These are phyloP conservation scores for Rhizoclosmatium globosum DNA, from an alignment of 192 early-diverging fungal genomes.

Conservation along the genomic window DNA sequence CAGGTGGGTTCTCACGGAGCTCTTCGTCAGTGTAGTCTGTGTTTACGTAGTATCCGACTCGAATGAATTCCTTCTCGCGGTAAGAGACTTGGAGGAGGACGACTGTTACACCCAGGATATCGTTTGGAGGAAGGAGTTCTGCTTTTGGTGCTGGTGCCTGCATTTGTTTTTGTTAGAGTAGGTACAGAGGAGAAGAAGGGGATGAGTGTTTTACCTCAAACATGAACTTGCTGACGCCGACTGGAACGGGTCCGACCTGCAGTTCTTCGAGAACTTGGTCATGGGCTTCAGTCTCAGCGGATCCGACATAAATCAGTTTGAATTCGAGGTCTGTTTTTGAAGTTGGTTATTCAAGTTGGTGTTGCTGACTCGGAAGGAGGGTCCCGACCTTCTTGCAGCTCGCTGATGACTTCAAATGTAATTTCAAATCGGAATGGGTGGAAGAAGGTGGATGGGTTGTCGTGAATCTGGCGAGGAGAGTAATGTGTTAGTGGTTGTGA, in stretches of 20 bases:
- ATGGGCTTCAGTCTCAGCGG: constrained; percentile 79
- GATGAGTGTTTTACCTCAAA: constrained; percentile 71
- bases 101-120: constrained; percentile 90
- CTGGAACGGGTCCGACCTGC: constrained; percentile 94
- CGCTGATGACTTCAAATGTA: constrained; percentile 93
- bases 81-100: constrained; percentile 92
- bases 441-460: constrained; percentile 86
- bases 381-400: constrained; percentile 80
- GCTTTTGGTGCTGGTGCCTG: constrained; percentile 66
- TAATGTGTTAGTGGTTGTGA: background rate
- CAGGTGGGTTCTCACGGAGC: constrained; percentile 80
- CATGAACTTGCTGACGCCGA: constrained; percentile 93
- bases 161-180: constrained; percentile 49
- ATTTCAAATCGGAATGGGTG: constrained; percentile 92
- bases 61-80: constrained; percentile 90
- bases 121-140: constrained; percentile 77
- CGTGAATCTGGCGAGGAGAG: constrained; percentile 63
- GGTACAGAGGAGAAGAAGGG: background rate
- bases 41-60: constrained; percentile 98
- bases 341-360: background rate
- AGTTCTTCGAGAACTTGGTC: constrained; percentile 97
- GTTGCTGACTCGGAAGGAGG: background rate
- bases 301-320: constrained; percentile 93
- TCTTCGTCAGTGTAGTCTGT: constrained; percentile 91
- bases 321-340: constrained; percentile 89